Evolutionary conservation across 2,329 filamentous ascomycete species (phyloP), one percentile per base, ranked within the genome.

Genomic region (Immersiporthe knoxdaviesiana): DNA sequence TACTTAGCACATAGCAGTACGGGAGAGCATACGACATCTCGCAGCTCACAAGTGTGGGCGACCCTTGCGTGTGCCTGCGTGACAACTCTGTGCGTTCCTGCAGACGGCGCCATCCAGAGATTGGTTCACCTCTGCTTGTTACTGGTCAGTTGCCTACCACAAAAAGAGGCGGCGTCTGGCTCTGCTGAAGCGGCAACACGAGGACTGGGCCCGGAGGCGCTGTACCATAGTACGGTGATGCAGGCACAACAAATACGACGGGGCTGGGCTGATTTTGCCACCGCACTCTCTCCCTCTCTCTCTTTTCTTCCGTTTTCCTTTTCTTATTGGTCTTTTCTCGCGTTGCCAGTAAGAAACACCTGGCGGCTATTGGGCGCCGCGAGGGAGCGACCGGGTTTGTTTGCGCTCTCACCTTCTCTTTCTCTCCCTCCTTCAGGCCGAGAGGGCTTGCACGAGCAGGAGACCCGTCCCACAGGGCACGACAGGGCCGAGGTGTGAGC

Each of bases 21-120:
- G 62, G 54, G 18, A 63, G 68, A 54, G 68, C 69, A 63, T 67
- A 69, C 69, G 69, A 71, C 69, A 71, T 68, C 69, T 69, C 64
- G 67, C 69, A 67, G 69, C 67, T 67, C 67, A 66, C 69, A 58
- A 62, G 39, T 66, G 61, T 63, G 67, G 44, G 44, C 62, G 61
- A 66, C 63, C 59, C 30, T 63, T 63, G 44, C n/a, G 37, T 6
- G 21, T 47, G 44, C 44, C 44, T 47, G 44, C 44, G 69, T 65
- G 67, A 62, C 39, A 52, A 30, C 61, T 61, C 58, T 24, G 54
- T 65, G 50, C 39, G 66, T 65, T 60, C 58, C 41, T 56, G 16
- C 59, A 70, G 69, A 65, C 63, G 54, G 47, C 44, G 58, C 58
- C 58, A 56, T 64, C n/a, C 21, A 68, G 54, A 63, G 54, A 56